phyloP scores from a whole-genome alignment of 176 grass and related monocot species.

The Triticum turgidum region DNA sequence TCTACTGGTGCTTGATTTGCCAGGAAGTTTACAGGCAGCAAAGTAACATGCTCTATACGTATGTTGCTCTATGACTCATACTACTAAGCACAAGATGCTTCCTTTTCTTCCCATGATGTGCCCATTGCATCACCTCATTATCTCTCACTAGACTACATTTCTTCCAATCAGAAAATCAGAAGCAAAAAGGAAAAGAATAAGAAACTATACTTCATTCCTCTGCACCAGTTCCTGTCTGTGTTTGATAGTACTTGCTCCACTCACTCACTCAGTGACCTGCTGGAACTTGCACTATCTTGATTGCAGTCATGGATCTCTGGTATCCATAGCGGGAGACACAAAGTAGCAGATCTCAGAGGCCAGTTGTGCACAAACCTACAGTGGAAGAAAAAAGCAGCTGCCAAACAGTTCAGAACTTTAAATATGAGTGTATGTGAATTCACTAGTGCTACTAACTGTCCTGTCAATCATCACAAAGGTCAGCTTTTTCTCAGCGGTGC shows the following conservation, averaged over 20 bases:
- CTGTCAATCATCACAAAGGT: no score
- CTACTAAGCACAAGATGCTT: not conserved
- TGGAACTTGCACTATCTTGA: not conserved
- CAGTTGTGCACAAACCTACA: no score
- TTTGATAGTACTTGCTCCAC: not conserved
- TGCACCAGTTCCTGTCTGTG: not conserved
- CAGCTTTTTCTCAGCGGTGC: no score
- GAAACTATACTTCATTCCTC: no score
- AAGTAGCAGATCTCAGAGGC: no score
- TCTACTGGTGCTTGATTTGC: not conserved
- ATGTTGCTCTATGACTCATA: not conserved
- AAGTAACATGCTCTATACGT: not conserved
- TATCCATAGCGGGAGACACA: constrained; percentile 19
- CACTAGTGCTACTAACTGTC: no score
- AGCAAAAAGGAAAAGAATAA: no score
- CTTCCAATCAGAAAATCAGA: no score
- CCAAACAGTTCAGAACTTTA: no score
- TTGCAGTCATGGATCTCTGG: not conserved
- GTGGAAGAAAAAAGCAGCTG: no score
- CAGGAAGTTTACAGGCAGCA: constrained; percentile 22
- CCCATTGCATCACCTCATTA: not conserved
- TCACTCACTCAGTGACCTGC: not conserved
- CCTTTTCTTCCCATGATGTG: not conserved
- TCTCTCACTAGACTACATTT: not conserved
- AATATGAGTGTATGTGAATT: no score